Evolutionary conservation across 345 rosid species (phyloP), one percentile per base, ranked within the genome.

Genomic region (Populus euphratica): DNA sequence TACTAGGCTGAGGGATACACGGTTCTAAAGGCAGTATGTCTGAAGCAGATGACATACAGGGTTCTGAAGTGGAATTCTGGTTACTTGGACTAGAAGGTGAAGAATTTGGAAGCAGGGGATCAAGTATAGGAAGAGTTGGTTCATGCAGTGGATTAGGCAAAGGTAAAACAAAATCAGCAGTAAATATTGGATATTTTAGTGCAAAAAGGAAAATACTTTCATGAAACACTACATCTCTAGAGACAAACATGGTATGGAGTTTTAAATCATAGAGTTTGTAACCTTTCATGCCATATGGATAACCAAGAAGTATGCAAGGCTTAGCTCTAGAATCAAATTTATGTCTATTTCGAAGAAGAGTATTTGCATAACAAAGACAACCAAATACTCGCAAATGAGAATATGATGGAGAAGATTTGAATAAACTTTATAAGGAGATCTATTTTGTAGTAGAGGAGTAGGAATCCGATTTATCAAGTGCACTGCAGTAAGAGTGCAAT

Each of bases 181-280:
- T 1, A 1, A 2, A 8, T 39, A 2, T 1, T 0, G 0, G 11
- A 7, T 39, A 2, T 1, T 8, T 39, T 10, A 39, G 9, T 0
- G 41, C 41, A 39, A 39, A 20, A 0, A 10, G 14, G 10, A 62
- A 62, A 3, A 5, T 5, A 23, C 0, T 2, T 9, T 62, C 13
- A 62, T 23, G 10, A 2, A 62, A 62, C 2, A 62, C 29, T 0
- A 62, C 29, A 62, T 62, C 4, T 9, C 66, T 20, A 0, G 29
- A 62, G 1, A 25, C 3, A 23, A 62, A 62, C 1, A 62, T 2
- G 1, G 10, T 20, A 2, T 23, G 6, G 12, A 25, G 13, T 2
- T 62, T 0, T 3, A 62, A 9, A 9, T 62, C 66, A 62, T 20
- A 23, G 0, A 62, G 10, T 62, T 25, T 20, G 5, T 23, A 62